Conservation (phyloP, 1,139 yeast genomes). For the Hyphopichia fennica region DNA sequence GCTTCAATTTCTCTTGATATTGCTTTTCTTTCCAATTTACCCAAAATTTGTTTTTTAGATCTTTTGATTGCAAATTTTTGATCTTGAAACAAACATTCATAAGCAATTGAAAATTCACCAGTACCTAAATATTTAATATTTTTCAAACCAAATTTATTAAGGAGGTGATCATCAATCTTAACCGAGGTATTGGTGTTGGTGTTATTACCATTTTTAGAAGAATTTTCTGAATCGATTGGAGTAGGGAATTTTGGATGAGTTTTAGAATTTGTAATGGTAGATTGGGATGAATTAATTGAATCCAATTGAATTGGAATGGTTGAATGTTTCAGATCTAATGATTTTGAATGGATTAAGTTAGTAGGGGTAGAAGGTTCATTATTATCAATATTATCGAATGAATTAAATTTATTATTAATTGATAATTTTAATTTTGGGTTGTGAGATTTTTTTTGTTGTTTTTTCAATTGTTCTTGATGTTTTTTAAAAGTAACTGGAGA, state of each 20-base stretch:
- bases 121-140: conserved; percentile 71
- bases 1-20: conserved; percentile 46
- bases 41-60: conserved; percentile 55
- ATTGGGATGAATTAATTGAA: conserved; percentile 12
- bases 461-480: conserved; percentile 3
- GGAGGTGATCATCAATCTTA: conserved; percentile 56
- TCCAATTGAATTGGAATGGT: conserved; percentile 5
- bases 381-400: background rate
- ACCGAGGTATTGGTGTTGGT: background rate
- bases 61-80: conserved; percentile 84
- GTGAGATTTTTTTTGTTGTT: conserved; percentile 1
- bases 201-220: background rate
- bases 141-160: conserved; percentile 62
- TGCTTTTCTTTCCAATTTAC: conserved; percentile 39
- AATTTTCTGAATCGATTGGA: too few relatives aligned
- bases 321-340: conserved; percentile 1
- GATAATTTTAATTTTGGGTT: conserved; percentile 1
- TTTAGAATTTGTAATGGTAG: conserved; percentile 5
- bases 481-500: conserved; percentile 18
- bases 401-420: conserved; percentile 4
- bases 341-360: conserved; percentile 11
- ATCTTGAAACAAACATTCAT: conserved; percentile 66
- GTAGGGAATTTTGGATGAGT: background rate
- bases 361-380: conserved; percentile 35
- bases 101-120: conserved; percentile 90